phyloP scores from a whole-genome alignment of 805 yeast genomes.

The Metschnikowia baotianmanensis region DNA sequence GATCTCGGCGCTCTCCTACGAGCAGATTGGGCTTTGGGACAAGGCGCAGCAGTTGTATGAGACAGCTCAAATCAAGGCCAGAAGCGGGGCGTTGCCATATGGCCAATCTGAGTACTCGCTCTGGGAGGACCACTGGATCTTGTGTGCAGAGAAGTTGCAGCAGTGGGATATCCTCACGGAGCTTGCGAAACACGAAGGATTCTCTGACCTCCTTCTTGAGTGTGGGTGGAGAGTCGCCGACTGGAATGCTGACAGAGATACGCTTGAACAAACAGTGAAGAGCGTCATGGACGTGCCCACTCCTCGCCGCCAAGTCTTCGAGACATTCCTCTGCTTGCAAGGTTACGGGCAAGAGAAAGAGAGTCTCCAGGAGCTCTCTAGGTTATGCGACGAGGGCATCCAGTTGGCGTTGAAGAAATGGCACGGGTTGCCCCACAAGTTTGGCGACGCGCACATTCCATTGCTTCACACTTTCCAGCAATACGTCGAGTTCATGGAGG shows the following conservation, averaged over 20 bases:
- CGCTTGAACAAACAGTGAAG: slow-evolving; percentile 89
- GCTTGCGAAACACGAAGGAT: slow-evolving; percentile 95
- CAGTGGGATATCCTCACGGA: slow-evolving; percentile 98
- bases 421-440: slow-evolving; percentile 80
- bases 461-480: slow-evolving; percentile 94
- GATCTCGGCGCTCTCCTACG: slow-evolving; percentile 87
- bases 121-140: slow-evolving; percentile 99
- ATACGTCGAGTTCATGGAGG: slow-evolving; percentile 96
- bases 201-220: slow-evolving; percentile 89
- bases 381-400: slow-evolving; percentile 92
- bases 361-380: slow-evolving; percentile 77
- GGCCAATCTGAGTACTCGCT: slow-evolving; percentile 92
- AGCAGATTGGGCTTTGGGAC: slow-evolving; percentile 93
- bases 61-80: slow-evolving; percentile 92
- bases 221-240: slow-evolving; percentile 99
- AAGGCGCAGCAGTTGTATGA: slow-evolving; percentile 92
- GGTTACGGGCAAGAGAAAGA: slow-evolving; percentile 91
- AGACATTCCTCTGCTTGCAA: slow-evolving; percentile 89
- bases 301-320: slow-evolving; percentile 93
- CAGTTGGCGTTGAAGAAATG: slow-evolving; percentile 89
- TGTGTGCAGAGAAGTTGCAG: slow-evolving; percentile 94
- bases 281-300: slow-evolving; percentile 99
- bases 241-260: slow-evolving; percentile 94
- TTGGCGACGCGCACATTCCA: slow-evolving; percentile 83
- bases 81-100: slow-evolving; percentile 92